Base-by-base conservation (phyloP, 148 eudicot species). In the Rhododendron griersonianum region DNA sequence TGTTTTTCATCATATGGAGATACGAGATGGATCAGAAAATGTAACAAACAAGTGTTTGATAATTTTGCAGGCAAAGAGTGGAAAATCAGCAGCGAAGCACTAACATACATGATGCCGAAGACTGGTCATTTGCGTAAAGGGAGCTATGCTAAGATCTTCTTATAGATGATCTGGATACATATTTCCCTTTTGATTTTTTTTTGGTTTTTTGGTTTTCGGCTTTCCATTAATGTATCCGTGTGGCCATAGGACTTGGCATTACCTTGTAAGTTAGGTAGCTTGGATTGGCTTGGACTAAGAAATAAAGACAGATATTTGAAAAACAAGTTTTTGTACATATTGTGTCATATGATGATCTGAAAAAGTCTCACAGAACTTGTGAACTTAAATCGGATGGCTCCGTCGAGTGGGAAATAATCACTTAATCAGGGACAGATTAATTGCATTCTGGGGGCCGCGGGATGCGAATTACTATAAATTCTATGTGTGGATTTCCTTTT, bases 31-130 rank as follows among this genome's bases (percentile, higher is more conserved):
- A 30, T 33, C 16, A 71, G 41, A 30, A 69, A 14, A 25, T 84
- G 47, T 28, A 44, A 11, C 18, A 28, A 28, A 44, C 47, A 48
- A 47, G 21, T 11, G 18, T 74, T 51, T 8, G 30, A 50, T 75
- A 37, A 48, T 35, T 84, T 84, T 75, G 35, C 79, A 84, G 86
- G 81, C n/a, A 18, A 84, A 75, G 81, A 47, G 80, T 74, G 81
- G 86, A 6, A 84, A 84, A 37, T 53, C 86, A 35, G 80, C 80
- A 74, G 86, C 80, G 3, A 84, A 84, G 50, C 86, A 74, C 67
- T 84, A 25, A 74, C 79, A 83, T 14, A 84, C 30, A 71, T n/a
- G 35, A 18, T 83, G 79, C 63, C 57, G 39, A 8, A 65, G 37
- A 65, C 18, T 21, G 35, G n/a, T 67, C 47, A 65, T 28, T n/a